Base-by-base conservation (phyloP, 495 filamentous ascomycete species). In the Tricharina praecox region DNA sequence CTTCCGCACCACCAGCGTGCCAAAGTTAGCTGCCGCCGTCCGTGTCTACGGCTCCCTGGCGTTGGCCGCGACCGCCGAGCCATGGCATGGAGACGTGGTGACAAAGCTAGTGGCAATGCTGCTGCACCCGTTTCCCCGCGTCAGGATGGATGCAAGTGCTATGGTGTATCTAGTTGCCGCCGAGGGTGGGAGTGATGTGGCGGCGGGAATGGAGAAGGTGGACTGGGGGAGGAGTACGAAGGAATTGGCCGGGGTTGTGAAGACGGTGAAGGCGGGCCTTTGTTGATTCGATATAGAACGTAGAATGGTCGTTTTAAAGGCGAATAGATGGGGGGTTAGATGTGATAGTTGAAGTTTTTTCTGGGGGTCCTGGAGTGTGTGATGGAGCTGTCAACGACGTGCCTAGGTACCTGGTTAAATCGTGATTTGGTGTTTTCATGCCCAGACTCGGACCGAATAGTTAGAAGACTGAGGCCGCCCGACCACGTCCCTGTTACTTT, bases 1-100 rank as follows among this genome's bases (percentile, higher is more conserved):
- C 54, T 85, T 78, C 68, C 87, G 85, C 64, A 80, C 82, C 8
- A 70, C 73, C 9, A 85, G 82, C 58, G 74, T 93, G 3, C 69
- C 73, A 23, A 83, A 86, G 53, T 67, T 96, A 8, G 74, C 81
- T 58, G 81, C 82, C 0, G 84, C 81, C 15, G 65, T 92, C 35
- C 75, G 73, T 47, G 71, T 85, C 3, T 96, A 94, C 63, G 72
- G 76, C 3, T 76, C 76, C 13, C 20, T 61, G n/a, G 50, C 48
- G 9, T 26, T 46, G 23, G 18, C 26, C n/a, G 39, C 47, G 37
- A 28, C 20, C 1, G 26, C 30, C 1, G 39, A 30, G 11, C 38
- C 43, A 20, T 25, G 58, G n/a, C 44, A 60, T 10, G 48, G 35
- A 21, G 71, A 74, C 33, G 72, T 70, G 4, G 43, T 74, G 18